Base-by-base conservation (phyloP, 208 protist species). In the Leishmania amazonensis region DNA sequence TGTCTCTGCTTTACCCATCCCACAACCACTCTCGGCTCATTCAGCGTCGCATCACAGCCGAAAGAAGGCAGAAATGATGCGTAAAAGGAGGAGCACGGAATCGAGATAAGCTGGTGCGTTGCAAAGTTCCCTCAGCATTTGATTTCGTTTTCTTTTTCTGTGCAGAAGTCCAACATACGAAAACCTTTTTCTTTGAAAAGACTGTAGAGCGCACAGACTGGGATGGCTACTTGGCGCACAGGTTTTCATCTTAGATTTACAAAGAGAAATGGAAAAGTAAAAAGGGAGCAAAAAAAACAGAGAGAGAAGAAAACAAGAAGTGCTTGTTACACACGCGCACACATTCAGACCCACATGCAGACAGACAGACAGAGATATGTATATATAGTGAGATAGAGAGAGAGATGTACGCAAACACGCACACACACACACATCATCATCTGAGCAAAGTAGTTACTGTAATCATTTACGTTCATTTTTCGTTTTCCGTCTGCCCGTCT, bases 201-300 rank as follows among this genome's bases (percentile, higher is more conserved):
- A 76, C 35, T 57, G 15, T 31, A 62, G 68, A 70, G 75, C 75
- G 68, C 68, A 60, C 75, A 77, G 72, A 72, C 74, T 62, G 60
- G 81, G 24, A 60, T 64, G 42, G 70, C 53, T 40, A 60, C 67
- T 72, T 60, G 78, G 62, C 67, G 65, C 75, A 45, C 67, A 74
- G 73, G 75, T 73, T 47, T 72, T 78, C 78, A 62, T 51, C 40
- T 76, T 71, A 75, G 47, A 45, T 31, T 84, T 76, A 81, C 51
- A 85, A 81, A 65, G 31, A 54, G 73, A 54, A 57, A 75, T 54
- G 64, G 64, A 51, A 70, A 80, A 68, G 31, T 53, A 71, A 17
- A 76, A 62, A 58, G 19, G 68, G 54, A 24, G 17, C 1, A 72
- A 72, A 28, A 72, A 31, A 74, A 74, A 51, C 68, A 35, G 57